phyloP scores from a whole-genome alignment of 2,329 filamentous ascomycete genomes.

The Neoascochyta sp. region DNA sequence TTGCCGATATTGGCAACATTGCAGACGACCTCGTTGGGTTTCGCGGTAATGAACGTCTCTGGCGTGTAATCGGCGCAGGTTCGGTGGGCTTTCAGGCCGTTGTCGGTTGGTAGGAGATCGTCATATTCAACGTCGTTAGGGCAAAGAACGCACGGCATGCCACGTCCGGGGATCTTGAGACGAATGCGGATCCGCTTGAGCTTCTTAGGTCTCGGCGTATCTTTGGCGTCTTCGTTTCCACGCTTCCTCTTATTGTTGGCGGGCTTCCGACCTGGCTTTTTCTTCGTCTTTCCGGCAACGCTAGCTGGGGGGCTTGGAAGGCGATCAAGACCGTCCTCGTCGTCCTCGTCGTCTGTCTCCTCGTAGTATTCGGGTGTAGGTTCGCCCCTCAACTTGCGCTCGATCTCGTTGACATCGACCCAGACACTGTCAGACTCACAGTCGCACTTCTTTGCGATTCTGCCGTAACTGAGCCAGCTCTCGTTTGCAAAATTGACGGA shows the following conservation, averaged over 20 bases:
- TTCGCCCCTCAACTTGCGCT: conserved; percentile 88
- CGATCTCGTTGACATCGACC: conserved; percentile 94
- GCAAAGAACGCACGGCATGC: conserved; percentile 85
- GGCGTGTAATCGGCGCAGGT: conserved; percentile 88
- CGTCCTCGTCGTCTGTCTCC: conserved; percentile 66
- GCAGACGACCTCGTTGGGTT: conserved; percentile 68
- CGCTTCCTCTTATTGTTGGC: conserved; percentile 56
- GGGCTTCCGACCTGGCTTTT: conserved; percentile 67
- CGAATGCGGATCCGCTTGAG: conserved; percentile 73
- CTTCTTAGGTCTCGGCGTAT: conserved; percentile 57
- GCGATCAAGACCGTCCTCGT: conserved; percentile 55
- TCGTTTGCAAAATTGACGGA: conserved; percentile 98
- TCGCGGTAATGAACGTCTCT: conserved; percentile 78
- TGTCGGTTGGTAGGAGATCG: conserved; percentile 80
- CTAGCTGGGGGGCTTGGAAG: conserved; percentile 76
- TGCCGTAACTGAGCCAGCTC: conserved; percentile 90
- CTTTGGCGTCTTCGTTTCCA: conserved; percentile 40
- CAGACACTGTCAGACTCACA: conserved; percentile 97
- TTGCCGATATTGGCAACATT: conserved; percentile 81
- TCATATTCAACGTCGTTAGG: conserved; percentile 83
- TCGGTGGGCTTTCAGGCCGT: conserved; percentile 80
- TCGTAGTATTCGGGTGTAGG: conserved; percentile 75
- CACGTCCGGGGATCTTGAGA: conserved; percentile 65
- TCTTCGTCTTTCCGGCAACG: conserved; percentile 66
- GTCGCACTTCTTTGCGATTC: conserved; percentile 93